Percentiles rank a stretch among this genome's conserved stretches.
phyloP scores from a whole-genome alignment of 2,329 filamentous ascomycete species.

The Calonectria multiphialidica region DNA sequence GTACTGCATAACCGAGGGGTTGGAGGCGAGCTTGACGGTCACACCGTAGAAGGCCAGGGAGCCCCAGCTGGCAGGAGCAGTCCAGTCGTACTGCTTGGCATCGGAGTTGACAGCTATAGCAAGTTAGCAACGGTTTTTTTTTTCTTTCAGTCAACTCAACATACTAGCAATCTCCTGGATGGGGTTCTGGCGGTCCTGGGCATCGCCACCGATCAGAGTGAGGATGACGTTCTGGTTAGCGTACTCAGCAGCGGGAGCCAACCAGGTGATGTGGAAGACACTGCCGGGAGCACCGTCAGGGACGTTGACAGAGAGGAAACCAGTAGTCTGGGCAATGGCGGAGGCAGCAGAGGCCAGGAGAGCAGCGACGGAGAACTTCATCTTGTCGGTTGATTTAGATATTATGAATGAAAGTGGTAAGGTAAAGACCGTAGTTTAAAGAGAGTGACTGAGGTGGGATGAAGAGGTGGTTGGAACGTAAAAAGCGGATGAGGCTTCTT shows the following conservation, averaged over 20 bases:
- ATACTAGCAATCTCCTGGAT: slow-evolving; percentile 63
- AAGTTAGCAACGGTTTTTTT: neutral
- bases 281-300: neutral
- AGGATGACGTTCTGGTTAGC: slow-evolving; percentile 61
- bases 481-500: slow-evolving; percentile 33
- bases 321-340: slow-evolving; percentile 62
- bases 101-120: slow-evolving; percentile 60
- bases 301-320: no score
- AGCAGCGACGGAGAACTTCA: slow-evolving; percentile 65
- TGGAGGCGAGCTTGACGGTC: slow-evolving; percentile 37
- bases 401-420: slow-evolving; percentile 34
- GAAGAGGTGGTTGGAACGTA: slow-evolving; percentile 25
- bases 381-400: slow-evolving; percentile 54
- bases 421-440: slow-evolving; percentile 17
- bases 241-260: slow-evolving; percentile 59
- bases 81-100: slow-evolving; percentile 62
- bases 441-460: slow-evolving; percentile 32
- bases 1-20: no score
- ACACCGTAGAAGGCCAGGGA: slow-evolving; percentile 67
- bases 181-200: slow-evolving; percentile 55
- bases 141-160: slow-evolving; percentile 43
- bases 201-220: slow-evolving; percentile 65
- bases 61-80: slow-evolving; percentile 59
- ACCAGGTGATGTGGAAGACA: slow-evolving; percentile 41
- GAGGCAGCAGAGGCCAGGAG: slow-evolving; percentile 64